These are phyloP conservation scores for Venturia oleaginea DNA, from an alignment of 2,329 filamentous ascomycete genomes.

Conservation along the genomic window DNA sequence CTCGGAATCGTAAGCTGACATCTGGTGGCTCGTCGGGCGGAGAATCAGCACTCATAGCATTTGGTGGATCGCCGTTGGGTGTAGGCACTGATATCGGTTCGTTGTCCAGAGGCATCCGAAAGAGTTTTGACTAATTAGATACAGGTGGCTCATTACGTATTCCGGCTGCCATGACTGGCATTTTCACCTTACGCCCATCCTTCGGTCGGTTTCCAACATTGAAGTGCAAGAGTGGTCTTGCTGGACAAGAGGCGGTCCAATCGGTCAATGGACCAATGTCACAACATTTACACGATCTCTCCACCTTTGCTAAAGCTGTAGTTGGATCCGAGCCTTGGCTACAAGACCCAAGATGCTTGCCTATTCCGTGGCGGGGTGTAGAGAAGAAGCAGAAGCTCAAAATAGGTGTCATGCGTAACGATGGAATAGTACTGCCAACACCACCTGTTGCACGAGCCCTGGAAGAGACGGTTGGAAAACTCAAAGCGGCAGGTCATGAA, in stretches of 20 bases:
- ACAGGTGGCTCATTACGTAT: slow-evolving; percentile 46
- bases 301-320: slow-evolving; percentile 33
- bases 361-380: slow-evolving; percentile 43
- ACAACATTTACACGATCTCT: slow-evolving; percentile 43
- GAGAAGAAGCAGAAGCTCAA: slow-evolving; percentile 28
- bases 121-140: neutral
- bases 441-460: slow-evolving; percentile 18
- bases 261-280: slow-evolving; percentile 58
- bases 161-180: slow-evolving; percentile 48
- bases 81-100: slow-evolving; percentile 54
- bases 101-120: neutral
- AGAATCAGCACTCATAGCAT: slow-evolving; percentile 53
- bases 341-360: slow-evolving; percentile 43
- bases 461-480: slow-evolving; percentile 41
- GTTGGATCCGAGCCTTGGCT: slow-evolving; percentile 41
- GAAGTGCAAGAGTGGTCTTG: slow-evolving; percentile 46
- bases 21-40: slow-evolving; percentile 60
- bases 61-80: slow-evolving; percentile 51
- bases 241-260: slow-evolving; percentile 55
- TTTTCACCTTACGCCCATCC: slow-evolving; percentile 49
- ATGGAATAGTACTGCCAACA: slow-evolving; percentile 18
- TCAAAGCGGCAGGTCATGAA: slow-evolving; percentile 44
- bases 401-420: slow-evolving; percentile 19
- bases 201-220: slow-evolving; percentile 52
- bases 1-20: slow-evolving; percentile 49